Percentiles rank a stretch among this genome's conserved stretches.
Conservation (phyloP, 2,329 filamentous ascomycete genomes). For the Aureobasidium uvarum region DNA sequence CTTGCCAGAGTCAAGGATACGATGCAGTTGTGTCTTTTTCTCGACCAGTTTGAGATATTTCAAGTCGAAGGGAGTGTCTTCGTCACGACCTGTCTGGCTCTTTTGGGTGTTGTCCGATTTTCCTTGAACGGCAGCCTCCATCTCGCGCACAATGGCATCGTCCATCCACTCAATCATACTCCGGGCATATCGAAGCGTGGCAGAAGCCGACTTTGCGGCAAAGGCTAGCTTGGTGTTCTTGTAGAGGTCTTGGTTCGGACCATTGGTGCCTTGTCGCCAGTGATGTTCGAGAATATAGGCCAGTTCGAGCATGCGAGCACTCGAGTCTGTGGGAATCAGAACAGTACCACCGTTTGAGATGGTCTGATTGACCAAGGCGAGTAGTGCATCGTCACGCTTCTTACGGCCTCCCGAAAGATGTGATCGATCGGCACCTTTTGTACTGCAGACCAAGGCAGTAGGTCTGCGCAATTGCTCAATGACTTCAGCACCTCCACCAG, state of each 20-base stretch:
- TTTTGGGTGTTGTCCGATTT: constrained; percentile 36
- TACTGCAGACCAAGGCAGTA: constrained; percentile 90
- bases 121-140: constrained; percentile 45
- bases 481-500: constrained; percentile 80
- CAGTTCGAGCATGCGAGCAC: constrained; percentile 87
- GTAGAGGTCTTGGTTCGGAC: constrained; percentile 46
- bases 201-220: constrained; percentile 80
- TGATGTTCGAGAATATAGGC: constrained; percentile 90
- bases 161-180: constrained; percentile 99
- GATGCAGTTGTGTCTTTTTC: constrained; percentile 73
- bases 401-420: constrained; percentile 60
- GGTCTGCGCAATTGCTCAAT: constrained; percentile 92
- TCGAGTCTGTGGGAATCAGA: constrained; percentile 90
- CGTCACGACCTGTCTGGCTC: constrained; percentile 35
- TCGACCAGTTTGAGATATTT: constrained; percentile 81
- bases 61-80: constrained; percentile 82
- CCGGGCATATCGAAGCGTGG: constrained; percentile 83
- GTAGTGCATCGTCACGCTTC: constrained; percentile 79
- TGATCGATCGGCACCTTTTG: constrained; percentile 70
- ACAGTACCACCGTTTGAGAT: constrained; percentile 83
- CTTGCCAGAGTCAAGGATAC: constrained; percentile 56
- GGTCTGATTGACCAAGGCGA: constrained; percentile 77
- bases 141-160: constrained; percentile 83
- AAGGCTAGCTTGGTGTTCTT: constrained; percentile 66
- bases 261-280: constrained; percentile 61